A percentile compares a stretch with the other conserved stretches of the same genome.
phyloP scores from a whole-genome alignment of 2,329 filamentous ascomycete genomes.

The Gyromitra esculenta region DNA sequence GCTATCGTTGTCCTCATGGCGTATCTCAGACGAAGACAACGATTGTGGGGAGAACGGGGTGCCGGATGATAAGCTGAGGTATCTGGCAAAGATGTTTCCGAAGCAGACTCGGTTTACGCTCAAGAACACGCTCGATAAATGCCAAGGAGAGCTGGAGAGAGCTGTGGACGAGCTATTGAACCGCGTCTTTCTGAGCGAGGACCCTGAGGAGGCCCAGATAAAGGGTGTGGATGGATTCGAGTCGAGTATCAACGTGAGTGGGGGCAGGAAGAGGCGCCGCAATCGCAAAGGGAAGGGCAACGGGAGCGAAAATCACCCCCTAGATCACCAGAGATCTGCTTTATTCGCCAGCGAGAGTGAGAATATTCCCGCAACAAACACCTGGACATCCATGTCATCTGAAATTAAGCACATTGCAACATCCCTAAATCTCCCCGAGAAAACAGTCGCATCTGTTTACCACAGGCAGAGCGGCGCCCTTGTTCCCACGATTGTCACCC shows the following conservation, averaged over 20 bases:
- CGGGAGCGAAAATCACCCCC: conserved; percentile 42
- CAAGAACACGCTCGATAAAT: conserved; percentile 53
- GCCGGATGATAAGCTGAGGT: conserved; percentile 38
- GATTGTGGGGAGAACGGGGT: conserved; percentile 23
- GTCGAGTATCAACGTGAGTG: conserved; percentile 41
- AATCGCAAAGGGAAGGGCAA: conserved; percentile 36
- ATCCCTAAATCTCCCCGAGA: conserved; percentile 51
- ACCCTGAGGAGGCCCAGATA: conserved; percentile 46
- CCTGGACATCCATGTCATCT: conserved; percentile 55
- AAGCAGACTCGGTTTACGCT: conserved; percentile 50
- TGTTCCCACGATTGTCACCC: conserved; percentile 49
- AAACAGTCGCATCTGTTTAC: conserved; percentile 52
- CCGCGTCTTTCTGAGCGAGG: conserved; percentile 51
- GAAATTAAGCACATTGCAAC: conserved; percentile 55
- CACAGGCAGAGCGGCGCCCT: conserved; percentile 52
- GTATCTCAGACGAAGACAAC: conserved; percentile 49
- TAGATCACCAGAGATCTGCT: not conserved
- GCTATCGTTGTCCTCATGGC: conserved; percentile 52
- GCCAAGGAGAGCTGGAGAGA: conserved; percentile 50
- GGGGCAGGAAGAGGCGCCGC: conserved; percentile 45
- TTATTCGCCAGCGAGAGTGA: not conserved
- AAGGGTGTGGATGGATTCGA: conserved; percentile 56
- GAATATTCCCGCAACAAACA: conserved; percentile 4
- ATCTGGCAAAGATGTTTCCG: conserved; percentile 55
- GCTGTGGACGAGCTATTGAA: conserved; percentile 57